Evolutionary conservation across 1,284 basidiomycete species (phyloP).

Genomic region (Coniferiporia sulphurascens): DNA sequence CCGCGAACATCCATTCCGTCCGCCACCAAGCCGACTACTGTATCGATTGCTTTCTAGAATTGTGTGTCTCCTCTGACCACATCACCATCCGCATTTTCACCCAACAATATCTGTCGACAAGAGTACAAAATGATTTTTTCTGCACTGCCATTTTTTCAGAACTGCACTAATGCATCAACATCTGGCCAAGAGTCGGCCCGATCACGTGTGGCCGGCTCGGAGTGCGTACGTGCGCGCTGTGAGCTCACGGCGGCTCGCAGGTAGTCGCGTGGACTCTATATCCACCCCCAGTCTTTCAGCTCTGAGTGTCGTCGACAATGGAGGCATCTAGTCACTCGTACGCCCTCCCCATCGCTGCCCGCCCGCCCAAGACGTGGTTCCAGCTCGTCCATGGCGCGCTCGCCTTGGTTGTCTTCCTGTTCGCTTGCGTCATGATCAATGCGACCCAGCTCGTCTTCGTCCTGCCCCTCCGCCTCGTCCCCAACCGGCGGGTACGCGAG

Average conservation of each 20-base stretch:
- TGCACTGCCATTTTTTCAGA: no score
- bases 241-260: neutral
- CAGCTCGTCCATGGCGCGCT: constrained; percentile 47
- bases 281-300: neutral
- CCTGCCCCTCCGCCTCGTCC: constrained; percentile 56
- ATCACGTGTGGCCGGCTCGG: neutral
- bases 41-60: no score
- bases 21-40: no score
- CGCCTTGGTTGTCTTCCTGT: constrained; percentile 60
- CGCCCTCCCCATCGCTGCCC: constrained; percentile 51
- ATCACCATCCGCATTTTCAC: no score
- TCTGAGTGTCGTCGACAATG: neutral
- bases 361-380: constrained; percentile 53
- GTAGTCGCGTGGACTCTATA: neutral
- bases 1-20: no score
- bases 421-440: constrained; percentile 66
- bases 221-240: neutral
- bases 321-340: constrained; percentile 24
- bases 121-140: neutral
- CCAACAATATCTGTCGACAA: neutral
- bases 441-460: constrained; percentile 66
- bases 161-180: no score
- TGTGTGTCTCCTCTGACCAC: no score
- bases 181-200: neutral
- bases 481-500: constrained; percentile 42